Percentiles rank a stretch among this genome's conserved stretches.
Conservation (phyloP, 176 grass and related monocot genomes). For the Oryza glumipatula region DNA sequence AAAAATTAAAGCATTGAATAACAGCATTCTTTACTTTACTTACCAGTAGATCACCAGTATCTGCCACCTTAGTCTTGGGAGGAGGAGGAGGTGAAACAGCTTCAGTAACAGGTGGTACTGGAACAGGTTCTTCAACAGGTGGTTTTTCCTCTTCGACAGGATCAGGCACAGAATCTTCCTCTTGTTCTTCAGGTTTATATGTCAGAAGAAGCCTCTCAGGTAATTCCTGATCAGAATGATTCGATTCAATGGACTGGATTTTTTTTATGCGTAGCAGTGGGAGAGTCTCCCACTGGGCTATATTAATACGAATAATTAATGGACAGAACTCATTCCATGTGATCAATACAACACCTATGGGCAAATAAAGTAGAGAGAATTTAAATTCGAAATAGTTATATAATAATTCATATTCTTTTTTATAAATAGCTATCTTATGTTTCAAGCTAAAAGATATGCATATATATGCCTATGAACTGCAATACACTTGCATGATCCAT, state of each 20-base stretch:
- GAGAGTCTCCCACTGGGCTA: background rate
- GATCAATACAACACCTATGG: slow-evolving; percentile 4
- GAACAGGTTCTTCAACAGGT: slow-evolving; percentile 59
- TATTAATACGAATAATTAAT: background rate
- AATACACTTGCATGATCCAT: background rate
- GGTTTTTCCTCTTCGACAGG: slow-evolving; percentile 67
- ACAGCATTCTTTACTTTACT: slow-evolving; percentile 37
- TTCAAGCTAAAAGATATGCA: background rate
- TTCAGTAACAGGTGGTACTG: slow-evolving; percentile 47
- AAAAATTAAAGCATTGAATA: background rate
- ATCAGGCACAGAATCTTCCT: slow-evolving; percentile 54
- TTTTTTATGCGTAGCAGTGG: background rate
- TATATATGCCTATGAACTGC: background rate
- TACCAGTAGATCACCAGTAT: slow-evolving; percentile 90
- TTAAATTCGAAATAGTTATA: background rate
- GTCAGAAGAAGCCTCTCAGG: slow-evolving; percentile 97
- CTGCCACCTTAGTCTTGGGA: slow-evolving; percentile 39
- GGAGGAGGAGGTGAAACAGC: slow-evolving; percentile 56
- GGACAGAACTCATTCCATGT: background rate
- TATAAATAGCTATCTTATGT: background rate
- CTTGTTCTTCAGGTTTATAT: slow-evolving; percentile 81
- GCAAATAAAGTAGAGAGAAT: background rate
- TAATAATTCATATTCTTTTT: background rate
- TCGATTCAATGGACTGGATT: background rate
- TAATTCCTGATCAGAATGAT: slow-evolving; percentile 66